Conservation (phyloP, 2,329 filamentous ascomycete species). For the Trichoderma cornu-damae region DNA sequence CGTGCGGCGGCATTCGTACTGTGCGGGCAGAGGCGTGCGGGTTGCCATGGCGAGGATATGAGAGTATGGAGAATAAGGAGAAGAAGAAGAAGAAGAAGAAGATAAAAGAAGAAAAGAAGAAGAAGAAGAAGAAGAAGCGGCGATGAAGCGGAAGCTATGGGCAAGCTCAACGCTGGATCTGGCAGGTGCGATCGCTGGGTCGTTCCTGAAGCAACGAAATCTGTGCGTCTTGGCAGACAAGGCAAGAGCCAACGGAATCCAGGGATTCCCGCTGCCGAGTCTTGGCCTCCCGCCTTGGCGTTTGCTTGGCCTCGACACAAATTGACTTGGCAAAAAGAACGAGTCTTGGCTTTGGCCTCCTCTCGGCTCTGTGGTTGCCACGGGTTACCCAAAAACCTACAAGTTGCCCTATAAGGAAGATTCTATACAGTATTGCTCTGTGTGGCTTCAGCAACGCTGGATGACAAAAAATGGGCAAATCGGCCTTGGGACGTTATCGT, state of each 20-base stretch:
- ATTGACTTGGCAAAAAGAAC: no score
- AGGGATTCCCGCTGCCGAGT: not conserved
- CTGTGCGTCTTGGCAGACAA: not conserved
- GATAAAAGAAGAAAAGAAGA: no score
- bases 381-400: not conserved
- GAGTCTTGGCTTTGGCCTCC: no score
- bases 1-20: not conserved
- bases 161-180: constrained; percentile 6
- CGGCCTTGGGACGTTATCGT: no score
- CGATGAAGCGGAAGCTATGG: not conserved
- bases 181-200: constrained; percentile 6
- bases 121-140: not conserved
- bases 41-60: no score
- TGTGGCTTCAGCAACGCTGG: no score
- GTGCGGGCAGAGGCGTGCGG: no score
- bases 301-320: constrained; percentile 1
- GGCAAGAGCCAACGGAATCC: constrained; percentile 5
- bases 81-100: no score
- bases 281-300: constrained; percentile 14
- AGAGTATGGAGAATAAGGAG: no score
- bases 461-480: no score
- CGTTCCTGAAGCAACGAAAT: constrained; percentile 9
- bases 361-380: not conserved
- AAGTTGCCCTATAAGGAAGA: no score
- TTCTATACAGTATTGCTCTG: no score